Base-by-base conservation (phyloP, 176 grass and related monocot genomes). In the Bromus sterilis region DNA sequence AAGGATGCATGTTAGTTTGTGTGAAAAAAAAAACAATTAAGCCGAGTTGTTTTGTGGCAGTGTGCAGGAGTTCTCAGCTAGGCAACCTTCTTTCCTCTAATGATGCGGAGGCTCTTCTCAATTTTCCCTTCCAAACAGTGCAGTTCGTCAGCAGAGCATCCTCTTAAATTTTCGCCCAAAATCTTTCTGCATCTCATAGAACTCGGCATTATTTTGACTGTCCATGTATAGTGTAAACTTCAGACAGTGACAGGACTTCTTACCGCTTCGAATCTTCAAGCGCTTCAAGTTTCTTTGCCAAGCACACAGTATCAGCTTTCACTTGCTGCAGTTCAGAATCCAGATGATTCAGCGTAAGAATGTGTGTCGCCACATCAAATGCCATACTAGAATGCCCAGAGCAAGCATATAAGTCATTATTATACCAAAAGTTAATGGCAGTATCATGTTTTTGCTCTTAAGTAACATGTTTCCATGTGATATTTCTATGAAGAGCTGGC, bases 241-340 rank as follows among this genome's bases (percentile, higher is more conserved):
- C 13, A 70, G 21, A 30, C 58, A 62, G 49, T 49, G 31, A 4
- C 8, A 43, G 9, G 29, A 71, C 42, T 75, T 2, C 64, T 86
- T n/a, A 94, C 92, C 86, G 9, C 78, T 84, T 87, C 30, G 72
- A 65, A 14, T 82, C 81, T 84, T 94, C 80, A 76, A 94, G 92
- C 37, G 72, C 76, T 86, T 91, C 92, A 11, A 91, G 61, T 83
- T 88, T 91, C 70, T 75, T 87, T 57, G 74, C 81, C 86, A 94
- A 78, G 66, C 42, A 70, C 49, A 86, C 2, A 11, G 72, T 65
- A 51, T 94, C 86, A 82, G 78, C 77, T 59, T 91, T 89, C 5
- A 83, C 72, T 89, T 88, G 83, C 89, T 94, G 83, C 72, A 86
- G 24, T 74, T 71, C 25, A 78, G 25, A 92, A 7, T 30, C 25